phyloP scores from a whole-genome alignment of 805 yeast species.

The Ogataea degrootiae region DNA sequence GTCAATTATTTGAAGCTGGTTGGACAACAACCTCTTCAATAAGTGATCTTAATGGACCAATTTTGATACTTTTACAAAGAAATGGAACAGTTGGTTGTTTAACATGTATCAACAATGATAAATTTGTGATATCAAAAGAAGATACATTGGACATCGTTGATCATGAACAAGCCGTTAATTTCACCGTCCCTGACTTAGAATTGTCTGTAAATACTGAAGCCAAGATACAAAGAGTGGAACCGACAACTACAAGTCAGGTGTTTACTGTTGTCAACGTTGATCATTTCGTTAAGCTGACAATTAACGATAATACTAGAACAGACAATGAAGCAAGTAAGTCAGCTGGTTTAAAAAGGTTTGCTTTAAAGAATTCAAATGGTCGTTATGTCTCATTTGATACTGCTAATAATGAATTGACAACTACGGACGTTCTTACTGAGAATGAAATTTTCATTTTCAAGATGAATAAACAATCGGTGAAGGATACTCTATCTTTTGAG shows the following conservation, averaged over 20 bases:
- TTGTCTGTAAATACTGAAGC: constrained; percentile 4
- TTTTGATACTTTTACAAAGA: constrained; percentile 14
- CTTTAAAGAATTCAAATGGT: constrained; percentile 22
- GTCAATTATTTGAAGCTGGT: constrained; percentile 19
- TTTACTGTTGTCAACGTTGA: constrained; percentile 22
- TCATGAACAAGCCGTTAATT: constrained; percentile 12
- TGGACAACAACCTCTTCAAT: constrained; percentile 26
- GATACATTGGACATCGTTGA: constrained; percentile 10
- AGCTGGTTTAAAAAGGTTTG: constrained; percentile 8
- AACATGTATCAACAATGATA: constrained; percentile 9
- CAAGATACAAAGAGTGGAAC: constrained; percentile 21
- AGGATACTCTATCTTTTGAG: constrained; percentile 1
- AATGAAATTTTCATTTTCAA: constrained; percentile 24
- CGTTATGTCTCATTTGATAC: constrained; percentile 21
- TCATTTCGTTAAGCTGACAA: constrained; percentile 11
- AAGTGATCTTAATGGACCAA: constrained; percentile 25
- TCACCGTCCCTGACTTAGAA: constrained; percentile 11
- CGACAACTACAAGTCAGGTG: constrained; percentile 23
- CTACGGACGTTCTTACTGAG: constrained; percentile 25
- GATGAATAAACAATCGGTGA: not conserved
- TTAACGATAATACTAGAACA: not conserved
- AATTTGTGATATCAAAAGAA: constrained; percentile 8
- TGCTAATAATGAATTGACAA: constrained; percentile 10
- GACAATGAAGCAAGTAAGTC: not conserved
- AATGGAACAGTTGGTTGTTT: constrained; percentile 13